Evolutionary conservation across 2,329 filamentous ascomycete genomes (phyloP), one percentile per base, ranked within the genome.

Genomic region (Pseudogymnoascus sp.): DNA sequence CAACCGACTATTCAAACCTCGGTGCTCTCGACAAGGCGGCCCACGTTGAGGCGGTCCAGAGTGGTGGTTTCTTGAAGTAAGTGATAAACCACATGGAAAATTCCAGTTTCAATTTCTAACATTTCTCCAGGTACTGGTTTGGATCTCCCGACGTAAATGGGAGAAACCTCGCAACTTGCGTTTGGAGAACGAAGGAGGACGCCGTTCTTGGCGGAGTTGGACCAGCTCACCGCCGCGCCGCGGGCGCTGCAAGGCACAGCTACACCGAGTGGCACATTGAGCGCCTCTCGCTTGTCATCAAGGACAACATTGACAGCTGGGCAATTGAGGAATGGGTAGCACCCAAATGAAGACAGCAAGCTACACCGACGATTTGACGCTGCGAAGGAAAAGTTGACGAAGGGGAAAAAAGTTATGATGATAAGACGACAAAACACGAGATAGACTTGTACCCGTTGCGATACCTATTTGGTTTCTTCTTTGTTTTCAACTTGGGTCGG

Each of bases 21-120:
- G 86, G 86, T 42, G 80, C 81, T 26, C 80, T 96, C 34, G 93
- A 96, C 75, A 86, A 87, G 71, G 85, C 85, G 65, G 89, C 89
- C 5, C 92, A 96, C 73, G 81, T 83, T 23, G 92, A 96, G 74
- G 93, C 93, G 11, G 87, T 87, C 16, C 82, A 82, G 40, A 90
- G 86, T 70, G 92, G 92, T 5, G 91, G 91, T 0, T 83, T 97
- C 72, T 77, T 96, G 72, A 96, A 96, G 83, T 86, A 76, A 72
- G 62, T 62, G 26, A 64, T 42, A 61, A 64, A 64, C 42, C 39
- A 62, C 61, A 69, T 18, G 14, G 34, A 57, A 57, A 34, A 6
- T 34, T n/a, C n/a, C 2, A 2, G 11, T 18, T 18, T 12, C 11
- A 31, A 1, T 34, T 57, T 29, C 47, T 57, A 57, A 57, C 47